Base-by-base conservation (phyloP, 1,139 yeast species). In the Magnusiomyces magnusii region DNA sequence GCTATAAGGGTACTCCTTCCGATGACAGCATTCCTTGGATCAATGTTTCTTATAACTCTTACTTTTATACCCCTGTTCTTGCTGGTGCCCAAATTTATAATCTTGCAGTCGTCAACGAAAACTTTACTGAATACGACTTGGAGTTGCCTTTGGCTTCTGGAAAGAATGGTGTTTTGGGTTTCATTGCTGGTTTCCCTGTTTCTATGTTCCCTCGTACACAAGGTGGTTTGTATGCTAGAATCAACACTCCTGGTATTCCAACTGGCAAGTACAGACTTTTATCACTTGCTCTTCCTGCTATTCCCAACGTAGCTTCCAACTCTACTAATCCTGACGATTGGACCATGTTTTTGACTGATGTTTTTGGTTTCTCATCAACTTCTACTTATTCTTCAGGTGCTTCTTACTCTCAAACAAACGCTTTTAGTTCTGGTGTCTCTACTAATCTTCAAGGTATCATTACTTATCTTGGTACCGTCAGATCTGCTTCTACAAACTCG, bases 201-300 rank as follows among this genome's bases (percentile, higher is more conserved):
- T 42, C 60, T 17, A 51, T 44, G 23, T 51, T 51, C 24, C 56
- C 58, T 7, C 60, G 60, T 2, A 27, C 60, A 2, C 53, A 39
- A 3, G 57, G 51, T 24, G 60, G 55, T 21, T 28, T 47, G 49
- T 25, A 49, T 52, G 34, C 52, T 49, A 2, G 39, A 2, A 34
- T 50, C 23, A 28, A 24, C 41, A 57, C 56, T 23, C 49, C 60
- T 41, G 51, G 39, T 24, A 52, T 58, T 25, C 50, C 56, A 13
- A 51, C 57, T 3, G 60, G 60, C n/a, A 42, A 39, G 47, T 58
- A 58, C 56, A 47, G 55, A 3, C 54, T 58, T 21, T 17, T 58
- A 31, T 56, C 58, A 10, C 58, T 55, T 19, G 44, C 53, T 42
- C 53, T 58, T 10, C 60, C 60, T 24, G 54, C 60, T 5, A 31